These are phyloP conservation scores for Candida pseudoglaebosa DNA, from an alignment of 805 yeast species.

Conservation along the genomic window DNA sequence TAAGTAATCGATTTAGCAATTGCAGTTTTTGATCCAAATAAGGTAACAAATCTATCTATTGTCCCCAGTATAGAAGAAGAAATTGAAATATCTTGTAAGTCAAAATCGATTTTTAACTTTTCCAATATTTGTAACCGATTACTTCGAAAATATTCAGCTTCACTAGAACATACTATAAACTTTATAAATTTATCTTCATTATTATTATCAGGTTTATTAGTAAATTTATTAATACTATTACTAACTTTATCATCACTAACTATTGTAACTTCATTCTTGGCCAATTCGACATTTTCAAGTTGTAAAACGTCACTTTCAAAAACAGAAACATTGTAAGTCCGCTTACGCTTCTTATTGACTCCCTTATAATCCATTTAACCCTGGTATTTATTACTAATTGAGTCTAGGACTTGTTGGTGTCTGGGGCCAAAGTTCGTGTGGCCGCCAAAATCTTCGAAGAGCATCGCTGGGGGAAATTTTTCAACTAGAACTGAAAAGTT, in stretches of 20 bases:
- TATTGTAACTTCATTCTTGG: neutral
- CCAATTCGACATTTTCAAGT: neutral
- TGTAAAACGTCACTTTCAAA: slow-evolving; percentile 2
- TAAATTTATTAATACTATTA: slow-evolving; percentile 1
- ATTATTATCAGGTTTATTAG: neutral
- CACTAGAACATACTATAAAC: slow-evolving; percentile 18
- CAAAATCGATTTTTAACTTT: slow-evolving; percentile 18
- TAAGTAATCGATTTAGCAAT: slow-evolving; percentile 23
- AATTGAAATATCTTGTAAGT: slow-evolving; percentile 16
- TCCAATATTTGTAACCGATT: slow-evolving; percentile 10
- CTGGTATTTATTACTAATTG: neutral
- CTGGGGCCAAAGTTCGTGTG: slow-evolving; percentile 1
- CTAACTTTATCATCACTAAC: slow-evolving; percentile 7
- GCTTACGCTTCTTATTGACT: neutral
- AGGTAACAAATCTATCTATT: slow-evolving; percentile 27
- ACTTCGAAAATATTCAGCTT: slow-evolving; percentile 21
- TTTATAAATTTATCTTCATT: slow-evolving; percentile 8
- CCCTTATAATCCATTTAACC: neutral
- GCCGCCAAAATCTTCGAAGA: neutral
- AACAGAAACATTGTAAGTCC: neutral
- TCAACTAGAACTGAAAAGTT: neutral
- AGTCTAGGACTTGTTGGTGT: too few species aligned
- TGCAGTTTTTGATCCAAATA: slow-evolving; percentile 22
- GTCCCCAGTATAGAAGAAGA: slow-evolving; percentile 21
- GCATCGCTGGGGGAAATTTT: slow-evolving; percentile 2